A percentile compares a stretch with the other conserved stretches of the same genome.
These are phyloP conservation scores for Microsporum canis DNA, from an alignment of 2,329 filamentous ascomycete genomes.

Conservation along the genomic window DNA sequence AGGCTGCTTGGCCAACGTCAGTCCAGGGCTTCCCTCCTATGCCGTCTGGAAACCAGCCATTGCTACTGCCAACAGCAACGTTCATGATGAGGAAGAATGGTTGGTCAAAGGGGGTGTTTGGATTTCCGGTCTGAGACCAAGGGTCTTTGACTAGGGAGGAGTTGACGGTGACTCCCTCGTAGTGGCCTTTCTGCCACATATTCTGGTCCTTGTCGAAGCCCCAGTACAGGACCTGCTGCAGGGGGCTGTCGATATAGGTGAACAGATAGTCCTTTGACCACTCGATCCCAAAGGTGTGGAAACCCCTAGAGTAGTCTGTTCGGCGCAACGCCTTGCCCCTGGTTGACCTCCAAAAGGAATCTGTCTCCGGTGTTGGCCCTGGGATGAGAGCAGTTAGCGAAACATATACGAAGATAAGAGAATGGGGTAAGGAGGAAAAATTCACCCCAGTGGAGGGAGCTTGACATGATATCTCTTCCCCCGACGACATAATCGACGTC, in stretches of 20 bases:
- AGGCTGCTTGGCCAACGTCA: conserved; percentile 26
- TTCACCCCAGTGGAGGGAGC: conserved; percentile 18
- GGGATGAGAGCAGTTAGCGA: not conserved
- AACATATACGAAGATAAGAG: not conserved
- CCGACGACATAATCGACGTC: conserved; percentile 27
- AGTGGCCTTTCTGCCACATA: conserved; percentile 32
- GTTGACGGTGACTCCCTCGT: conserved; percentile 33
- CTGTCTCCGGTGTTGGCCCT: conserved; percentile 10
- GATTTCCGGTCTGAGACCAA: conserved; percentile 32
- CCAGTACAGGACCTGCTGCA: conserved; percentile 24
- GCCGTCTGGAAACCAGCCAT: conserved; percentile 41
- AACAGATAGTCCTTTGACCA: conserved; percentile 45
- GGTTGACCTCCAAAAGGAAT: conserved; percentile 20
- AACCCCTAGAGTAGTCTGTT: conserved; percentile 23
- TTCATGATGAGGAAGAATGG: conserved; percentile 43
- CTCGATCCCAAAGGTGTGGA: conserved; percentile 44
- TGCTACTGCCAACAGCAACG: conserved; percentile 41
- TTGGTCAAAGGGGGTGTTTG: conserved; percentile 43
- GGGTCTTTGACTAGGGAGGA: conserved; percentile 35
- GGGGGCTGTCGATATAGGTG: conserved; percentile 41
- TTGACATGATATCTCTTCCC: conserved; percentile 34
- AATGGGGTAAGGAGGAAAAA: not conserved
- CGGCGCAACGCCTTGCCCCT: conserved; percentile 20
- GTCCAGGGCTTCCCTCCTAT: conserved; percentile 39
- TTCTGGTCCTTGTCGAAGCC: conserved; percentile 21